Percentiles rank a stretch among this genome's conserved stretches.
Evolutionary conservation across 1,139 yeast genomes (phyloP).

Genomic region (Taphrina sp.): DNA sequence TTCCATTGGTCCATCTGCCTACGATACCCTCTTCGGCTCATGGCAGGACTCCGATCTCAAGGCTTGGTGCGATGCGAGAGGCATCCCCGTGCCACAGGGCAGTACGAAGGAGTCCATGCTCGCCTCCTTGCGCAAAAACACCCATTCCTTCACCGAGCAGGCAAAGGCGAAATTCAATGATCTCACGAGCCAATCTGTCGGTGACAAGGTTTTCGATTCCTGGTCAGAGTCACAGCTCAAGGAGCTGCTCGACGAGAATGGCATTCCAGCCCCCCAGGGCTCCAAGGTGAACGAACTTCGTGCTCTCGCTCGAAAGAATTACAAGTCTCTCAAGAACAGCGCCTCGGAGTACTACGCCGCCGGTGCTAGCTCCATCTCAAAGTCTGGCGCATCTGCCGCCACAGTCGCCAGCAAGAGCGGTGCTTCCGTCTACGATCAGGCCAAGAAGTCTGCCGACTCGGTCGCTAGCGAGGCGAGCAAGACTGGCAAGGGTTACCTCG

Average conservation of each 20-base stretch:
- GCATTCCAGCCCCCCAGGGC: conserved; percentile 46
- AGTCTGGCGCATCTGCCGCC: conserved; percentile 29
- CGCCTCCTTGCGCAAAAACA: conserved; percentile 47
- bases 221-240: conserved; percentile 52
- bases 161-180: conserved; percentile 33
- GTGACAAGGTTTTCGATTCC: conserved; percentile 44
- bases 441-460: conserved; percentile 25
- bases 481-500: conserved; percentile 8
- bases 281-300: conserved; percentile 43
- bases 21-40: conserved; percentile 49
- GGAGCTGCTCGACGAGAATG: conserved; percentile 52
- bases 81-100: conserved; percentile 46
- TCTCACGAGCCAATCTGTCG: conserved; percentile 18
- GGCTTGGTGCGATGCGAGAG: conserved; percentile 53
- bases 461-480: conserved; percentile 24
- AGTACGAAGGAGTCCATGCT: conserved; percentile 46
- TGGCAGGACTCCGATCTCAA: conserved; percentile 52
- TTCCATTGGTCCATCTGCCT: conserved; percentile 45
- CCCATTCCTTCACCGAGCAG: conserved; percentile 37
- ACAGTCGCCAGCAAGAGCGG: conserved; percentile 29
- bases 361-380: conserved; percentile 21
- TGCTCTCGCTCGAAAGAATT: conserved; percentile 26
- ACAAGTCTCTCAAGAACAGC: conserved; percentile 29
- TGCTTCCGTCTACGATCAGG: conserved; percentile 11
- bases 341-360: conserved; percentile 28